A percentile compares a stretch with the other conserved stretches of the same genome.
These are phyloP conservation scores for Lepidium didymum DNA, from an alignment of 345 rosid genomes.

Conservation along the genomic window DNA sequence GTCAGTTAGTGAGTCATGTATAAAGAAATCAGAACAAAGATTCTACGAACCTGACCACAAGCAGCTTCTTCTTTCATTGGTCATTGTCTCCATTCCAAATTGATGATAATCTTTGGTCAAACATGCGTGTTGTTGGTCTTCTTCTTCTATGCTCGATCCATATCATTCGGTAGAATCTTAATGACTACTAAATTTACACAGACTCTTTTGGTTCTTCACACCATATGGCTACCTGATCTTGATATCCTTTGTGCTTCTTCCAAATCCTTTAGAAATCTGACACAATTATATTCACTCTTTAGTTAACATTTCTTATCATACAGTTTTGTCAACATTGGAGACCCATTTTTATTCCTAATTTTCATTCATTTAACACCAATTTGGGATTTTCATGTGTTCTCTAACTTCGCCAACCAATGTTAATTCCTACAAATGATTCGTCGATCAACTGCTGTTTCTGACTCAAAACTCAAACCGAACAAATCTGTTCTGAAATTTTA, in stretches of 20 bases:
- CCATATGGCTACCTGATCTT: conserved; percentile 43
- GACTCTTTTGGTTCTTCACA: conserved; percentile 27
- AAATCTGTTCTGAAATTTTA: neutral
- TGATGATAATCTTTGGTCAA: neutral
- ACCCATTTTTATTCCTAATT: neutral
- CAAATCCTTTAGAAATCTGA: conserved; percentile 79
- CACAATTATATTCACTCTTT: neutral
- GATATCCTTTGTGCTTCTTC: conserved; percentile 79
- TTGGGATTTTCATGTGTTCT: too few relatives aligned
- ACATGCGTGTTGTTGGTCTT: neutral
- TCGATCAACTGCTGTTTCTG: neutral
- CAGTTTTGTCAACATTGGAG: neutral
- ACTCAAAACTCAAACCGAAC: neutral
- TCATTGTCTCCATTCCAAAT: neutral
- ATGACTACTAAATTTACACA: conserved; percentile 19
- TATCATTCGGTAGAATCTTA: neutral
- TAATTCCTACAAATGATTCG: neutral
- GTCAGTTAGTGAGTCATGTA: neutral
- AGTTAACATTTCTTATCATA: neutral
- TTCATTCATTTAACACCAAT: neutral
- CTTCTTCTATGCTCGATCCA: neutral
- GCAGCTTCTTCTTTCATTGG: conserved; percentile 10
- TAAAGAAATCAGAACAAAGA: neutral
- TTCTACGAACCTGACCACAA: conserved; percentile 1
- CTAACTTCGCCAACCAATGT: too few relatives aligned